Percentiles rank a stretch among this genome's conserved stretches.
phyloP scores from a whole-genome alignment of 352 stramenopile species.

The Elongisporangium undulatum region DNA sequence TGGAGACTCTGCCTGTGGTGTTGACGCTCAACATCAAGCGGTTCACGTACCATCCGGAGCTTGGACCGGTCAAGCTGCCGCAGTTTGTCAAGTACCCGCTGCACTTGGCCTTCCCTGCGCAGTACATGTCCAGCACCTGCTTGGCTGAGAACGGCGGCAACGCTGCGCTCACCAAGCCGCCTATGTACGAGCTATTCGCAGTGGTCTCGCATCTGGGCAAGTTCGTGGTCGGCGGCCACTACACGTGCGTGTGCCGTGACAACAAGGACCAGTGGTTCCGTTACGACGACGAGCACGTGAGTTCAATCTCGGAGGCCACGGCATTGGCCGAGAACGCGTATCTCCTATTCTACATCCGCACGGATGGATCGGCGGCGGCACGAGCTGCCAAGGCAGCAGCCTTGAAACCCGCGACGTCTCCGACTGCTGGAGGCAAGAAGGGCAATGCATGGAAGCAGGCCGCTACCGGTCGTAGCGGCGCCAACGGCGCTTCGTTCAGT shows the following conservation, averaged over 20 bases:
- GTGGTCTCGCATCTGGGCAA: slow-evolving; percentile 81
- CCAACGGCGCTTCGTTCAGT: background rate
- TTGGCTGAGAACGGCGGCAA: slow-evolving; percentile 43
- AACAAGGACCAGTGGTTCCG: slow-evolving; percentile 88
- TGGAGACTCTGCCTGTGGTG: slow-evolving; percentile 74
- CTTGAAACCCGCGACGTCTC: background rate
- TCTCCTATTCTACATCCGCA: slow-evolving; percentile 78
- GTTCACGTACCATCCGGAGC: slow-evolving; percentile 80
- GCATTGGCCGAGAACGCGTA: slow-evolving; percentile 75
- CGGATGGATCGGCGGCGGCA: slow-evolving; percentile 21
- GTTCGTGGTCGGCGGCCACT: slow-evolving; percentile 77
- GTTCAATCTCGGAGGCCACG: slow-evolving; percentile 61
- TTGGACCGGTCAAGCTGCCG: slow-evolving; percentile 75
- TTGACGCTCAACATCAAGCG: slow-evolving; percentile 82
- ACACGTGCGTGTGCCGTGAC: slow-evolving; percentile 79
- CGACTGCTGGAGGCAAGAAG: background rate
- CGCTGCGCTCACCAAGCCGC: slow-evolving; percentile 29
- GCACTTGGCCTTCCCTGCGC: slow-evolving; percentile 62
- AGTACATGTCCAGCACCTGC: slow-evolving; percentile 63
- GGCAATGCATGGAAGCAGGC: background rate
- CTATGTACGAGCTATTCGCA: slow-evolving; percentile 79
- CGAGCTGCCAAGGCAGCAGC: background rate
- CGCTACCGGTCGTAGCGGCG: background rate
- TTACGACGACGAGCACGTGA: slow-evolving; percentile 81
- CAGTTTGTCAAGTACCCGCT: slow-evolving; percentile 81